These are phyloP conservation scores for Angophora floribunda DNA, from an alignment of 345 rosid genomes.

Conservation along the genomic window DNA sequence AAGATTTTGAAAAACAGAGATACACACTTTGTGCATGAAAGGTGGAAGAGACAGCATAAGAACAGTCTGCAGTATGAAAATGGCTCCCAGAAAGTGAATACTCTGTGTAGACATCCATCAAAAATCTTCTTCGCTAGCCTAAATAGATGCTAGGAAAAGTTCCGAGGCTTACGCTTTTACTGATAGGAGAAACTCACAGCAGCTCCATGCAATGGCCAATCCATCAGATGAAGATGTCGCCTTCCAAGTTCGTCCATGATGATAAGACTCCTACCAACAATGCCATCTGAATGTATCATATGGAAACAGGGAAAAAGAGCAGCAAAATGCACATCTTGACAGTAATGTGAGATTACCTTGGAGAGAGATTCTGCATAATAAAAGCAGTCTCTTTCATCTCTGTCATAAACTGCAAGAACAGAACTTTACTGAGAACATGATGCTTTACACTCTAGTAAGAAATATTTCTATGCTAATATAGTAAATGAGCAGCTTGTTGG, in stretches of 20 bases:
- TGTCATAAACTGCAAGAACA: conserved; percentile 77
- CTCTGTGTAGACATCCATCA: background rate
- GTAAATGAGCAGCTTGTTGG: background rate
- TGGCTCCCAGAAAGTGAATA: background rate
- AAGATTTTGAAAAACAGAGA: background rate
- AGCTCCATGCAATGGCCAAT: conserved; percentile 93
- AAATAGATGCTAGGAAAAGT: background rate
- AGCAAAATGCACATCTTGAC: background rate
- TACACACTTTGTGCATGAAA: background rate
- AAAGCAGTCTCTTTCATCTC: conserved; percentile 99
- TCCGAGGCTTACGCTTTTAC: conserved; percentile 55
- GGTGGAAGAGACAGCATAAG: background rate
- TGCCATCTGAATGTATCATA: background rate
- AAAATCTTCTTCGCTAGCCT: background rate
- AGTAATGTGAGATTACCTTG: conserved; percentile 30
- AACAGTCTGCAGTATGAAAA: background rate
- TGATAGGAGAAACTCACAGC: conserved; percentile 81
- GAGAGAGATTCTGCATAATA: conserved; percentile 83
- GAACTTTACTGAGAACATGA: background rate
- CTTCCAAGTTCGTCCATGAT: conserved; percentile 97
- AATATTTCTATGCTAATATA: background rate
- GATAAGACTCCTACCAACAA: conserved; percentile 57
- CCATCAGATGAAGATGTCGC: conserved; percentile 98
- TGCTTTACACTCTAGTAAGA: background rate
- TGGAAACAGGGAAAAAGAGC: background rate